Evolutionary conservation across 2,329 filamentous ascomycete genomes (phyloP), one percentile per base, ranked within the genome.

Genomic region (Exserohilum turcica): DNA sequence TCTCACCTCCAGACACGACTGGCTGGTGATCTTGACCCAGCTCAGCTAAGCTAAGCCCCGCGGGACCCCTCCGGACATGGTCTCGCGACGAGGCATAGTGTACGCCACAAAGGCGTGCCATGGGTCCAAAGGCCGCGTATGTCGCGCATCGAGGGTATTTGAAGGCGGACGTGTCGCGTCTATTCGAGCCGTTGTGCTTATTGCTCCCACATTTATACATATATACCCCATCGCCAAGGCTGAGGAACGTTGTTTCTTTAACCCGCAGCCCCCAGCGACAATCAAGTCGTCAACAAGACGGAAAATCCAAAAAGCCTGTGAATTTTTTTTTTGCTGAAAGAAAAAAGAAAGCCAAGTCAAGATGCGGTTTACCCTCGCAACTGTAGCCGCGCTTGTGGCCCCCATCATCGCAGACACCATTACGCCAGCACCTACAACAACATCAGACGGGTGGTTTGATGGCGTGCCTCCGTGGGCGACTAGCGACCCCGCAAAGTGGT

Each of bases 111-210:
- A 18, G 35, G 38, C 40, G 45, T 40, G 48, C 27, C 48, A 51
- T 58, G 42, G 53, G 29, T 32, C 12, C 6, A 6, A 12, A 36
- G 56, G 57, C 48, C 54, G 57, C 57, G 56, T 53, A 33, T 52
- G 43, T 56, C 28, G 31, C 35, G 32, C 31, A 24, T 33, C 7
- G 13, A 28, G 39, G 33, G 38, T 61, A 60, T 60, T 49, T 61
- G 48, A 56, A 50, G 38, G 10, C 13, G 12, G 38, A 37, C 9
- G 35, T 32, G 35, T 37, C 46, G 37, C 55, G 33, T 29, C 16
- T 78, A 78, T n/a, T 87, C 88, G 58, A 81, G 86, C 9, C 12
- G 33, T 15, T 35, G 33, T n/a, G 8, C 27, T 24, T 24, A 24
- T 24, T 24, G 21, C 21, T 7, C 21, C 21, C 21, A 24, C 7